Evolutionary conservation across 2,329 filamentous ascomycete species (phyloP), one percentile per base, ranked within the genome.

Genomic region (Pseudophaeomoniella oleicola): DNA sequence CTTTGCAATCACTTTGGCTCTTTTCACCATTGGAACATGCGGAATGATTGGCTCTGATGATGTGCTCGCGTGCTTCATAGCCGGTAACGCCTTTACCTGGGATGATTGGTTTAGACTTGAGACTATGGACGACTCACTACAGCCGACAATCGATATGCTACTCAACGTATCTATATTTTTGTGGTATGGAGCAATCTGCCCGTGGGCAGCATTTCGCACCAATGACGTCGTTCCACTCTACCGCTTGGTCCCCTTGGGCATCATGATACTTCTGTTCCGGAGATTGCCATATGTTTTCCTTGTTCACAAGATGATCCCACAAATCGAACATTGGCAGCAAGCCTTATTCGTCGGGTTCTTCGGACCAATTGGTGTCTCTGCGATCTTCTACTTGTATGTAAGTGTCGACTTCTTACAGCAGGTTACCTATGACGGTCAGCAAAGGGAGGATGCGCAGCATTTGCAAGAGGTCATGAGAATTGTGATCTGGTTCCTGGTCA

Each of bases 101-200:
- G 86, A 93, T 29, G 47, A 48, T 35, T 49, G 46, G 68, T 94
- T 94, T 58, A 79, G 87, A 0, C 64, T 88, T 1, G 82, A 92
- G 55, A 94, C 87, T 0, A 64, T 80, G 47, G 87, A 94, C 46
- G 88, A 94, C 54, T 87, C 82, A 2, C 69, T 94, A n/a, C 86
- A 94, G 53, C 86, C 86, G 0, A 94, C 86, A 0, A 81, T 94
- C 32, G 86, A 94, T 54, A 93, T 94, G 85, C 67, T 94, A 2
- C 76, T 94, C 39, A 94, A 94, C 52, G 74, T 92, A 3, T 67
- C 78, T 13, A 72, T 94, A 29, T 94, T 94, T 55, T 74, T 93
- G 57, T 94, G 85, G 86, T 88, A 82, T 48, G 86, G 86, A 3
- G 83, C 84, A 0, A 73, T 87, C 9, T 83, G 80, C 40, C 87